A percentile compares a stretch with the other conserved stretches of the same genome.
Conservation (phyloP, 176 grass and related monocot genomes). For the Rhynchospora tenuis region DNA sequence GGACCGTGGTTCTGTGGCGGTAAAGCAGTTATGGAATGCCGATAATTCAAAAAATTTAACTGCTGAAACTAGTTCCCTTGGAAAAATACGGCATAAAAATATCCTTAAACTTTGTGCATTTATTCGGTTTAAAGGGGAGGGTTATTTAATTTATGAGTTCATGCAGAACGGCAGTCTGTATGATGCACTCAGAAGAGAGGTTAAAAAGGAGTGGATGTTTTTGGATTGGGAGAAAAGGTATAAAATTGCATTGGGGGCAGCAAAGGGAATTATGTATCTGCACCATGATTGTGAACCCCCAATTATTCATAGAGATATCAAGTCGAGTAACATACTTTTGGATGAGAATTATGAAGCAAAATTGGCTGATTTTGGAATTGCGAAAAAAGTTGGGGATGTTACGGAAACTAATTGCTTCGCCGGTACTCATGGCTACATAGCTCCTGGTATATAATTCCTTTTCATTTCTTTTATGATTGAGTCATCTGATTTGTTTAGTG, state of each 20-base stretch:
- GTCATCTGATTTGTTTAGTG: not conserved
- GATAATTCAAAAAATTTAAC: constrained; percentile 42
- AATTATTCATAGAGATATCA: constrained; percentile 81
- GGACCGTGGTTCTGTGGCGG: constrained; percentile 47
- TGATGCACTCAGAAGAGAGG: constrained; percentile 53
- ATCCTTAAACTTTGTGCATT: constrained; percentile 71
- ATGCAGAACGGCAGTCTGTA: constrained; percentile 68
- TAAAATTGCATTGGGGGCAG: constrained; percentile 55
- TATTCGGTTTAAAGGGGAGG: constrained; percentile 36
- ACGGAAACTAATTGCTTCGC: constrained; percentile 54
- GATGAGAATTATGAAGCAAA: constrained; percentile 58
- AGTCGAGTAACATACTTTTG: constrained; percentile 68
- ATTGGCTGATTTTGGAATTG: constrained; percentile 75
- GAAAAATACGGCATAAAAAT: constrained; percentile 59
- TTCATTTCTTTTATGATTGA: constrained; percentile 1
- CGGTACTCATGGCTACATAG: constrained; percentile 69
- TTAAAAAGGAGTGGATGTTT: constrained; percentile 34
- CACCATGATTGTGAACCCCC: constrained; percentile 64
- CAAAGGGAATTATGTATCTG: constrained; percentile 80
- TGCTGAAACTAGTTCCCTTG: constrained; percentile 47
- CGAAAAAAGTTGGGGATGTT: constrained; percentile 47
- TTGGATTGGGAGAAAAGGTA: constrained; percentile 62
- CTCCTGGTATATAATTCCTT: constrained; percentile 52
- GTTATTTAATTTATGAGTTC: constrained; percentile 65
- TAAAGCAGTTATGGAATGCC: constrained; percentile 56